Evolutionary conservation across 1,284 basidiomycete genomes (phyloP).

Genomic region (Fomitiporia mediterranea): DNA sequence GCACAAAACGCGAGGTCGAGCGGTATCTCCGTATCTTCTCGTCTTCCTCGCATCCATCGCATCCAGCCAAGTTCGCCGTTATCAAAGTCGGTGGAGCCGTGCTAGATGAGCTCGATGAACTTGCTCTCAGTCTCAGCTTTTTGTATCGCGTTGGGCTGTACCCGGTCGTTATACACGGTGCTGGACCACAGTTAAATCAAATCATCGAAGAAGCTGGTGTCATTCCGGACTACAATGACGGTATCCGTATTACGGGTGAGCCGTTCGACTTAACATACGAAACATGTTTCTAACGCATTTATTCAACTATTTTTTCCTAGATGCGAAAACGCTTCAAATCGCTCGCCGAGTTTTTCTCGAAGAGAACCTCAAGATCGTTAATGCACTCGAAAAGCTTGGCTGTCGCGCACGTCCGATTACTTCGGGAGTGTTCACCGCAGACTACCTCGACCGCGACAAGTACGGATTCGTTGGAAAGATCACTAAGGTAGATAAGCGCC

Average conservation of each 20-base stretch:
- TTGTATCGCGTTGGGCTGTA: slow-evolving; percentile 91
- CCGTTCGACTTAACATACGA: slow-evolving; percentile 17
- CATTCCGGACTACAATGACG: slow-evolving; percentile 92
- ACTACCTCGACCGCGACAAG: slow-evolving; percentile 90
- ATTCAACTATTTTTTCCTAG: slow-evolving; percentile 35
- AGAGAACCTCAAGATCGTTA: slow-evolving; percentile 90
- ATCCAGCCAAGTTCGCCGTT: slow-evolving; percentile 88
- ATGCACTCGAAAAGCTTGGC: slow-evolving; percentile 85
- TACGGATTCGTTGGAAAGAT: slow-evolving; percentile 96
- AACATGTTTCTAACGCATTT: background rate
- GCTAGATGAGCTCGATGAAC: slow-evolving; percentile 83
- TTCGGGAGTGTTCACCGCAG: slow-evolving; percentile 92
- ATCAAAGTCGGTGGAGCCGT: slow-evolving; percentile 95
- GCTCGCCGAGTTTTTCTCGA: slow-evolving; percentile 95
- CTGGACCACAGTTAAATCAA: slow-evolving; percentile 90
- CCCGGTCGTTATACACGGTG: slow-evolving; percentile 92
- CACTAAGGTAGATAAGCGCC: slow-evolving; percentile 88
- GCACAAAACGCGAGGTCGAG: slow-evolving; percentile 93
- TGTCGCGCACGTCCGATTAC: slow-evolving; percentile 94
- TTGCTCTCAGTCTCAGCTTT: slow-evolving; percentile 90
- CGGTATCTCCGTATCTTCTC: slow-evolving; percentile 96
- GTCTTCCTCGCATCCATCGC: slow-evolving; percentile 75
- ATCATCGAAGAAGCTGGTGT: slow-evolving; percentile 89
- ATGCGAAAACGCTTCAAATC: slow-evolving; percentile 87
- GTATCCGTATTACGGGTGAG: slow-evolving; percentile 88